Evolutionary conservation across 192 early-diverging fungal species (phyloP), one percentile per base, ranked within the genome.

Genomic region (Coemansia sp.): DNA sequence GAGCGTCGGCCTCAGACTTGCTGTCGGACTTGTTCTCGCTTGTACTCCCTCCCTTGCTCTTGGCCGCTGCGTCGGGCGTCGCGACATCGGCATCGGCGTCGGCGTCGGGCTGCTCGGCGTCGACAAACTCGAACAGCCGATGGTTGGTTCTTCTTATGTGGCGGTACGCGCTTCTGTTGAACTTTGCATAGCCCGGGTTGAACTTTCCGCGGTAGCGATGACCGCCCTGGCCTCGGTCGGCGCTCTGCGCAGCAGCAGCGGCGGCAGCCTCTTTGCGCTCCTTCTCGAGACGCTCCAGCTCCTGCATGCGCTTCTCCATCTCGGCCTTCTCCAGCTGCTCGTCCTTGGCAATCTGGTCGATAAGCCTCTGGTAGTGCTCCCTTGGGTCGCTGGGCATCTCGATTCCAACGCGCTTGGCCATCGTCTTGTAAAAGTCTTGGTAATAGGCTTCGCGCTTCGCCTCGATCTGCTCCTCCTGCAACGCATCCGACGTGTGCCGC

Each of bases 111-210:
- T 54, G 45, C 35, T 50, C 60, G 7, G 46, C 36, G 20, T 68
- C 69, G 13, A 69, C 61, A 78, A 78, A 78, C 55, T 63, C 75
- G 66, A 78, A 78, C 67, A 78, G 52, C 22, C 75, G 60, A 10
- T 72, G 61, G 18, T 42, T 75, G 29, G 59, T 49, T 2, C 52
- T 56, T 1, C 62, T 50, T 19, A 28, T 58, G 10, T 51, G 13
- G 14, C 63, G 65, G 45, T 61, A 50, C 28, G 20, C 61, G 55
- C 60, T 49, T 20, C 51, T 49, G 47, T 22, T 52, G 49, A 23
- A 48, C 32, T 55, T 55, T 9, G 23, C 24, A 42, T 64, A 65
- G 30, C 24, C 42, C 18, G 36, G 42, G 72, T 52, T 75, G 49
- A 54, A 69, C 45, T 55, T 64, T 24, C 23, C 30, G 24, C 67